A percentile compares a stretch with the other conserved stretches of the same genome.
Evolutionary conservation across 495 filamentous ascomycete genomes (phyloP).

Genomic region (Sabuloglossum arenarium): DNA sequence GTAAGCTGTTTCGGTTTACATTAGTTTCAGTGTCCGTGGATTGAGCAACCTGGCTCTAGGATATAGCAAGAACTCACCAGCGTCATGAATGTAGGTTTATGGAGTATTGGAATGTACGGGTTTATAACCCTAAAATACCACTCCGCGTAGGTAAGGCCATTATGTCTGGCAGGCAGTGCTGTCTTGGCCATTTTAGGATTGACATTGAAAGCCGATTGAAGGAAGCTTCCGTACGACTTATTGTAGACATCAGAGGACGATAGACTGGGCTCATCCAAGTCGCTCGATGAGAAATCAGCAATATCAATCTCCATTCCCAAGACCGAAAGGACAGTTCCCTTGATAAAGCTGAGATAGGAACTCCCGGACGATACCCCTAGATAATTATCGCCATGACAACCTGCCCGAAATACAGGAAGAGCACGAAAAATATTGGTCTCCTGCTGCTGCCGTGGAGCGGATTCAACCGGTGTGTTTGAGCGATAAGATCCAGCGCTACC

Average conservation of each 20-base stretch:
- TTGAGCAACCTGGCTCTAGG: neutral
- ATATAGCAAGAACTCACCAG: conserved; percentile 26
- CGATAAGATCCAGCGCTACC: conserved; percentile 2
- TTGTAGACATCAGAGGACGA: conserved; percentile 28
- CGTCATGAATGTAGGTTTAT: conserved; percentile 46
- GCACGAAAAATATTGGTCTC: conserved; percentile 22
- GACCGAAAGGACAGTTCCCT: conserved; percentile 49
- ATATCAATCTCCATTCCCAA: conserved; percentile 62
- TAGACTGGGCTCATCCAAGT: conserved; percentile 36
- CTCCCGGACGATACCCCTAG: conserved; percentile 49
- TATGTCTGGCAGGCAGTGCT: conserved; percentile 31
- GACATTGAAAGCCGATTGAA: conserved; percentile 35
- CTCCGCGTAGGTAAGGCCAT: conserved; percentile 39
- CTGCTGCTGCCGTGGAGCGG: conserved; percentile 9
- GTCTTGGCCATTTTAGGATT: conserved; percentile 31
- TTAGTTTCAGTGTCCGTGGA: conserved; percentile 3
- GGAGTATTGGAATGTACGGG: conserved; percentile 50
- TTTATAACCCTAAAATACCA: conserved; percentile 55
- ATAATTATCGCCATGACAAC: conserved; percentile 42
- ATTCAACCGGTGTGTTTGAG: conserved; percentile 4
- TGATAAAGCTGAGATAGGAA: conserved; percentile 45
- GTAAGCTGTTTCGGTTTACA: conserved; percentile 24
- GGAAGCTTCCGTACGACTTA: conserved; percentile 48
- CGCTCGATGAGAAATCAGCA: conserved; percentile 41
- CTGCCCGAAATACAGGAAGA: conserved; percentile 28